Base-by-base conservation (phyloP, 768 basidiomycete species). In the Tricholoma sp. region DNA sequence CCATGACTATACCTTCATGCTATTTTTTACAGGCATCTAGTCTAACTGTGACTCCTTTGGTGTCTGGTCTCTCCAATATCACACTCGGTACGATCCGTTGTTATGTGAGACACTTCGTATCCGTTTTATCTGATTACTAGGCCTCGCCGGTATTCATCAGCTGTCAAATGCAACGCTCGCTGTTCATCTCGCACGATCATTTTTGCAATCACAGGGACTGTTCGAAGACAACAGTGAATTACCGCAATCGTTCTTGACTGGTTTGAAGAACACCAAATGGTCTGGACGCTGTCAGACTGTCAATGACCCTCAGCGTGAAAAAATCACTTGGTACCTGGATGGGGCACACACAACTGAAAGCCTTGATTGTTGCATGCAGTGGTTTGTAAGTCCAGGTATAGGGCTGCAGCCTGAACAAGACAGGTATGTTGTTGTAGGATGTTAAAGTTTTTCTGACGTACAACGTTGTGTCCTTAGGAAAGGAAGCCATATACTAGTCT, bases 341-440 rank as follows among this genome's bases (percentile, higher is more conserved):
- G 97, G 97, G 0, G 95, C 97, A 10, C 97, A 99, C 69, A 99
- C 97, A 0, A 72, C 81, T 11, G 97, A 98, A 67, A 97, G 94
- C 65, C 76, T 99, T 29, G 78, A 81, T 44, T 93, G 84, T 58
- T 96, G 95, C 62, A 80, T 90, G 12, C 76, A 91, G 57, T 99
- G 97, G 97, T 97, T 90, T 66, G 85, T 83, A 47, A 78, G 73
- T 50, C 84, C 85, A 9, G 76, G 74, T 1, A 74, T 82, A 39
- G 82, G 80, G 6, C 62, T 89, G 52, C 64, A 71, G 10, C 53
- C 65, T 55, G 60, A 65, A 52, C 51, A 57, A 34, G 41, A 49
- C 15, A 61, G 52, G 66, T 67, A 54, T 6, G 64, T 62, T 55
- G 28, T 44, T 50, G 13, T 36, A 31, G 6, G 18, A 56, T 54